Conservation (phyloP, 768 basidiomycete species). For the Kwoniella botswanensis region DNA sequence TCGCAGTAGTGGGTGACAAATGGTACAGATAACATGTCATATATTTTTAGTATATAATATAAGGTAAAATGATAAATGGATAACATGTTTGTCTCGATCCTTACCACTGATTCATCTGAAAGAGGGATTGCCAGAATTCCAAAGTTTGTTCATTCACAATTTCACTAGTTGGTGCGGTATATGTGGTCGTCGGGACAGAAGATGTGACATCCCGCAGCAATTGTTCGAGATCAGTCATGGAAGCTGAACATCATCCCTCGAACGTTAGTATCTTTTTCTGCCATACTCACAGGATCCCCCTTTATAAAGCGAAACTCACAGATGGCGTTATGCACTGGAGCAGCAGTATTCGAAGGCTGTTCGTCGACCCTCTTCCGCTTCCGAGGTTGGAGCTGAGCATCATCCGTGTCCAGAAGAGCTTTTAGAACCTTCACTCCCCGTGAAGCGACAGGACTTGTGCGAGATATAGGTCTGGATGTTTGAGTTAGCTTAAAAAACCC, state of each 20-base stretch:
- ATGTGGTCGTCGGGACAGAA: neutral
- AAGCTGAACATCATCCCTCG: neutral
- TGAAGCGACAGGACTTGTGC: constrained; percentile 22
- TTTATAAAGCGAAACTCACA: neutral
- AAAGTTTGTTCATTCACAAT: constrained; percentile 9
- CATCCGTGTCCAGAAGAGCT: constrained; percentile 22
- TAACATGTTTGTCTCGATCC: too few relatives aligned
- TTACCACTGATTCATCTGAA: constrained; percentile 19
- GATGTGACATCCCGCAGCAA: constrained; percentile 16
- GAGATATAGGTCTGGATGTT: constrained; percentile 16
- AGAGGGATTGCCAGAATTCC: constrained; percentile 27
- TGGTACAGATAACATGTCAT: too few relatives aligned
- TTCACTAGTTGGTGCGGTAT: neutral
- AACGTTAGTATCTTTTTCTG: neutral
- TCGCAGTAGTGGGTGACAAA: neutral
- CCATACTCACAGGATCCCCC: neutral
- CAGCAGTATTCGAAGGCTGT: neutral
- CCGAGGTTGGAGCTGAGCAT: constrained; percentile 12
- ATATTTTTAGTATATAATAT: neutral
- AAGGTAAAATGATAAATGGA: neutral
- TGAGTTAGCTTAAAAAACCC: neutral
- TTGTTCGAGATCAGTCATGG: constrained; percentile 22
- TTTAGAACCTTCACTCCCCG: constrained; percentile 38
- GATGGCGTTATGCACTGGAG: constrained; percentile 1
- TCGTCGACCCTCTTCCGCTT: constrained; percentile 13